Percentiles rank a stretch among this genome's conserved stretches.
These are phyloP conservation scores for Scutellaria galericulata DNA, from an alignment of 257 asterid genomes.

Conservation along the genomic window DNA sequence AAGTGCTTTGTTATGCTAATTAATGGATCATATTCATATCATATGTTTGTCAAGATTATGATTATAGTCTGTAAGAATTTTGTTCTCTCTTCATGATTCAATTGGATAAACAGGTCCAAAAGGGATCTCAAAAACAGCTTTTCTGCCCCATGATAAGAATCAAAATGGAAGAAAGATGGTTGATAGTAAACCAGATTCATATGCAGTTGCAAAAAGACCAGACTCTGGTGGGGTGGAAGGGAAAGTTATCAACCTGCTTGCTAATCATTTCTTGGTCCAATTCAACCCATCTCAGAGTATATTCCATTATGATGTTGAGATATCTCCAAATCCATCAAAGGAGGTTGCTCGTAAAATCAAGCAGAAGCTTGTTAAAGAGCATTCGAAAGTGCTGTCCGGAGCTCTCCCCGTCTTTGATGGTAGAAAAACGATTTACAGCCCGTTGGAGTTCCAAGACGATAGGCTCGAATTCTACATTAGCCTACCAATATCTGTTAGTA, in stretches of 20 bases:
- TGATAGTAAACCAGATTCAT: slow-evolving; percentile 40
- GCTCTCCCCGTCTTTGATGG: slow-evolving; percentile 90
- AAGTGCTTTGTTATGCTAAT: background rate
- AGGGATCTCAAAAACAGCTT: background rate
- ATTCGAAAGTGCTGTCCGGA: slow-evolving; percentile 52
- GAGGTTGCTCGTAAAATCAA: slow-evolving; percentile 76
- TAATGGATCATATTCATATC: background rate
- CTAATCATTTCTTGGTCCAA: slow-evolving; percentile 83
- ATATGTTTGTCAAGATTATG: background rate
- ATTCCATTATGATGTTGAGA: slow-evolving; percentile 91
- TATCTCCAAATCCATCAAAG: slow-evolving; percentile 81
- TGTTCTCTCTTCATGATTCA: slow-evolving; percentile 8
- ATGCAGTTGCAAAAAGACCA: slow-evolving; percentile 81
- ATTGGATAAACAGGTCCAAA: slow-evolving; percentile 13
- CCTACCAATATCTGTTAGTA: slow-evolving; percentile 56
- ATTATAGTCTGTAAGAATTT: background rate
- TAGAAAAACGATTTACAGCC: slow-evolving; percentile 73
- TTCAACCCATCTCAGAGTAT: slow-evolving; percentile 67
- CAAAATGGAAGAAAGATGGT: slow-evolving; percentile 43
- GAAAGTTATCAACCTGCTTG: slow-evolving; percentile 64
- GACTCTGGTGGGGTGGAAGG: slow-evolving; percentile 96
- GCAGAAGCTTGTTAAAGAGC: slow-evolving; percentile 65
- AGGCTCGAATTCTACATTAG: slow-evolving; percentile 68
- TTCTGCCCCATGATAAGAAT: slow-evolving; percentile 28
- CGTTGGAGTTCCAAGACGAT: slow-evolving; percentile 70